Percentiles rank a stretch among this genome's conserved stretches.
Conservation (phyloP, 306 rosid species). For the Glycine tomentella region DNA sequence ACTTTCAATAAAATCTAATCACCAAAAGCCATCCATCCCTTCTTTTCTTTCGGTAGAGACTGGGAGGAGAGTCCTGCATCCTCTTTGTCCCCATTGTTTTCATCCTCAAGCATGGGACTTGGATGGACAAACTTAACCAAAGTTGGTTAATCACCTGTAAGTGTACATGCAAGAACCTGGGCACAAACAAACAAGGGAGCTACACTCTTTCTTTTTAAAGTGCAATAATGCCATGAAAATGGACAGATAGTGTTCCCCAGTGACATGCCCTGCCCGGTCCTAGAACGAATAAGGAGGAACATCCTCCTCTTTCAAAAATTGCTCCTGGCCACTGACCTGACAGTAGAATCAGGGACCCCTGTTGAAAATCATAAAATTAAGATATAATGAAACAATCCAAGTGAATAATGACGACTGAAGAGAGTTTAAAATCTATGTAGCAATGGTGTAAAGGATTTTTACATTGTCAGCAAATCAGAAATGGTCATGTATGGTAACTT, state of each 20-base stretch:
- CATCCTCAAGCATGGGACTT: constrained; percentile 33
- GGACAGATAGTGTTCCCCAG: constrained; percentile 43
- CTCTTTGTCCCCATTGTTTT: constrained; percentile 37
- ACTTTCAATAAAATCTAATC: constrained; percentile 8
- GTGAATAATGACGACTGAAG: background rate
- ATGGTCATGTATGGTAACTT: background rate
- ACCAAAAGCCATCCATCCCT: background rate
- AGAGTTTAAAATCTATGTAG: background rate
- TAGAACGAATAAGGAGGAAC: constrained; percentile 40
- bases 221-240: constrained; percentile 35
- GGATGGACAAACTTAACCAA: constrained; percentile 26
- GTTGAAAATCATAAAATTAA: constrained; percentile 46
- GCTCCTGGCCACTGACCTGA: constrained; percentile 52
- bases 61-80: constrained; percentile 24
- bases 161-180: constrained; percentile 55
- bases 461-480: background rate
- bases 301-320: constrained; percentile 58
- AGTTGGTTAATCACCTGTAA: constrained; percentile 45
- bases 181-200: constrained; percentile 24
- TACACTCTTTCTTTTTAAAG: constrained; percentile 27
- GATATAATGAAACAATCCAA: constrained; percentile 48
- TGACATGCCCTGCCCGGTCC: constrained; percentile 48
- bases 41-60: background rate
- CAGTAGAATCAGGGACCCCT: constrained; percentile 62
- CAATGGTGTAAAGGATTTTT: background rate